Evolutionary conservation across 192 early-diverging fungal genomes (phyloP).

Genomic region (Lobosporangium transversale): DNA sequence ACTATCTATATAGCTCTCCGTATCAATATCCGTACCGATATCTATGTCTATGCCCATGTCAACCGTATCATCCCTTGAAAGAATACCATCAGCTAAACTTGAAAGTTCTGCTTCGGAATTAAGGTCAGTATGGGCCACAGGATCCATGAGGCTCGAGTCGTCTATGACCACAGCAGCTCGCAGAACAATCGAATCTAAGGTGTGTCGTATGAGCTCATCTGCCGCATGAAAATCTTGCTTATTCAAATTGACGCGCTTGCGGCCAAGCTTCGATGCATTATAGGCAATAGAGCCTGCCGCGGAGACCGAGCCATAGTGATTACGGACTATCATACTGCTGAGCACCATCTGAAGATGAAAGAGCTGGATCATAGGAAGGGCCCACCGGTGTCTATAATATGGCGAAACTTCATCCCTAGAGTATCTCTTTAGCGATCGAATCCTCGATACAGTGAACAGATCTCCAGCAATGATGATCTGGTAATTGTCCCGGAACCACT

Average conservation of each 20-base stretch:
- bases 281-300: background rate
- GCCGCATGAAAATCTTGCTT: background rate
- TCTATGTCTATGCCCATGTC: conserved; percentile 2
- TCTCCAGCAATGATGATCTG: no score
- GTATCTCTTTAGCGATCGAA: no score
- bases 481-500: no score
- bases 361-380: background rate
- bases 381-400: background rate
- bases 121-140: no score
- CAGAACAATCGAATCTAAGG: background rate
- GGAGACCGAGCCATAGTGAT: background rate
- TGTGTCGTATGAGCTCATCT: background rate
- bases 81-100: no score
- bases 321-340: background rate
- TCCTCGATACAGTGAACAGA: no score
- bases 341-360: background rate
- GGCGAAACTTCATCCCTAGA: no score
- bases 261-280: background rate
- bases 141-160: no score
- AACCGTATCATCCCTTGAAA: conserved; percentile 8
- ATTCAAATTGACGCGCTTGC: background rate
- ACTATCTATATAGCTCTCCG: background rate
- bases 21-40: conserved; percentile 17
- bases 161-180: no score
- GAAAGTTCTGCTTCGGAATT: no score